Conservation (phyloP, 192 early-diverging fungal species). For the Coemansia sp. region DNA sequence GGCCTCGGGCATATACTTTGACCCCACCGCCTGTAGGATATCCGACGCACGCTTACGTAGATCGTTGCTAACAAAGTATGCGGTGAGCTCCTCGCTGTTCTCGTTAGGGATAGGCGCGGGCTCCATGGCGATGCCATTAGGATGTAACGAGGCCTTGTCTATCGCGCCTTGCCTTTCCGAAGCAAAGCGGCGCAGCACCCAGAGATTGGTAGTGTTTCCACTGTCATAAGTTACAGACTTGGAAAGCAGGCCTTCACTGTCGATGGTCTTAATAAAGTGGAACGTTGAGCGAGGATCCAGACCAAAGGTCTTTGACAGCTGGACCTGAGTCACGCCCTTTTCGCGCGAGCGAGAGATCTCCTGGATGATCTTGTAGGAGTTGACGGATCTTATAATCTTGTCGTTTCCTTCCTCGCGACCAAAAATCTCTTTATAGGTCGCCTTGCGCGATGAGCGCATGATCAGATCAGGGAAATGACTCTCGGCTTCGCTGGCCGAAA, state of each 20-base stretch:
- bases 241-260: conserved; percentile 30
- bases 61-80: conserved; percentile 16
- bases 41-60: conserved; percentile 25
- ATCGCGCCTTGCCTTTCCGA: neutral
- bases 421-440: conserved; percentile 35
- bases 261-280: conserved; percentile 47
- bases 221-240: conserved; percentile 28
- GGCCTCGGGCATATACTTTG: conserved; percentile 36
- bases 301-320: conserved; percentile 17
- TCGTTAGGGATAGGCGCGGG: neutral
- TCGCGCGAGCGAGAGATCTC: conserved; percentile 30
- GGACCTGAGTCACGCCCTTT: conserved; percentile 40
- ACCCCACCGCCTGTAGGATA: conserved; percentile 17
- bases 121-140: neutral
- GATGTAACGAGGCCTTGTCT: neutral
- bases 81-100: neutral
- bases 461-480: conserved; percentile 21
- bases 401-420: conserved; percentile 35
- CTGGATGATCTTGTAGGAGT: conserved; percentile 21
- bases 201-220: conserved; percentile 41
- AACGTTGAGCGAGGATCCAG: conserved; percentile 44
- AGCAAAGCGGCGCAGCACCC: conserved; percentile 38
- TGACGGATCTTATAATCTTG: conserved; percentile 18
- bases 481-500: conserved; percentile 13
- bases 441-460: conserved; percentile 25